phyloP scores from a whole-genome alignment of 352 stramenopile genomes.

The Phytophthora multivora region DNA sequence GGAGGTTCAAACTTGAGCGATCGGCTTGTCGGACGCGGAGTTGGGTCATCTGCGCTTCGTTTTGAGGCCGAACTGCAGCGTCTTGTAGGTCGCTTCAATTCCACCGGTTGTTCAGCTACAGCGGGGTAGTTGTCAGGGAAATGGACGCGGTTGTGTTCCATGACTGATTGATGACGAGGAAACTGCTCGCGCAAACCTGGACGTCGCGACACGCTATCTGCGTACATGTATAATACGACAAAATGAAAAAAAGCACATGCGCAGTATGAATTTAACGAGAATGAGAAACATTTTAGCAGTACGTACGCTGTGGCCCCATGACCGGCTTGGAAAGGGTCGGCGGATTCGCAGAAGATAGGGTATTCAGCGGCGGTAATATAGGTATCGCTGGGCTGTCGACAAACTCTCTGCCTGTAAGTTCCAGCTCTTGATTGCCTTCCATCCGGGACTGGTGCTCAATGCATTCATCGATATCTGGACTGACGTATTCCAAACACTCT shows the following conservation, averaged over 20 bases:
- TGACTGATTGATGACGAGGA: slow-evolving; percentile 24
- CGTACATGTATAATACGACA: not conserved
- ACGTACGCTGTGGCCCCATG: slow-evolving; percentile 21
- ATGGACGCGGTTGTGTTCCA: slow-evolving; percentile 16
- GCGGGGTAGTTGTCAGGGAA: slow-evolving; percentile 22
- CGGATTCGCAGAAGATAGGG: slow-evolving; percentile 16
- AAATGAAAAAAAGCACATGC: not conserved
- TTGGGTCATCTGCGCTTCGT: slow-evolving; percentile 4
- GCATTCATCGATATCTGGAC: slow-evolving; percentile 59
- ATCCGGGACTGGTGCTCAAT: slow-evolving; percentile 39
- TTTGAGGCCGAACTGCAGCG: slow-evolving; percentile 14
- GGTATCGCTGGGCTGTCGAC: slow-evolving; percentile 54
- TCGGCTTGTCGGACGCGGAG: slow-evolving; percentile 27
- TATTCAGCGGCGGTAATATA: slow-evolving; percentile 27
- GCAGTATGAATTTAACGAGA: slow-evolving; percentile 4
- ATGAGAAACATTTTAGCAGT: not conserved
- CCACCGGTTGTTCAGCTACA: slow-evolving; percentile 2
- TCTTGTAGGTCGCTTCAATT: slow-evolving; percentile 20
- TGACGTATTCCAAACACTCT: slow-evolving; percentile 65
- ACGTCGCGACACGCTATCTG: slow-evolving; percentile 27
- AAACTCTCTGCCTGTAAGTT: slow-evolving; percentile 68
- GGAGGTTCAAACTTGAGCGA: slow-evolving; percentile 35
- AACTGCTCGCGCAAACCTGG: slow-evolving; percentile 40
- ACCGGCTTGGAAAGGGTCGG: slow-evolving; percentile 19
- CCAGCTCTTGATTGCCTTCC: slow-evolving; percentile 68